Base-by-base conservation (phyloP, 352 stramenopile genomes). In the Phytophthora multivora region DNA sequence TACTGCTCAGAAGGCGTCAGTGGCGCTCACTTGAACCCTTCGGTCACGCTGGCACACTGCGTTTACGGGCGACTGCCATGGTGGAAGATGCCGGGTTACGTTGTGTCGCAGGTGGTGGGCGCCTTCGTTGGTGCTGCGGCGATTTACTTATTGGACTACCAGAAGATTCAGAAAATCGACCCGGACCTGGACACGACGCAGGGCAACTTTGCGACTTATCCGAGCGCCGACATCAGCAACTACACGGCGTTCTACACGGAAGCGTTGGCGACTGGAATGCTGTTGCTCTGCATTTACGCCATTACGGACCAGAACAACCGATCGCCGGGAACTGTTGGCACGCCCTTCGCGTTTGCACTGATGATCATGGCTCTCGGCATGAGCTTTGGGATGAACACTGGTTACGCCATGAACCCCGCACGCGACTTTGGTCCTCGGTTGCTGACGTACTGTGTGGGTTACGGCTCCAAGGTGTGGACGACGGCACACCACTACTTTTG, bases 321-420 rank as follows among this genome's bases (percentile, higher is more conserved):
- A 0, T 55, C 58, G 2, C 50, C 58, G 1, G 58, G 58, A 3
- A 60, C 50, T 6, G 51, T 66, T 0, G 58, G 58, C 2, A 54
- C 58, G 4, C 58, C 58, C 2, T 66, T 66, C 5, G 58, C 58
- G 1, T 66, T 66, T 21, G 41, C 42, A 0, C 21, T 66, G 8
- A 55, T 66, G 58, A 66, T 66, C 33, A 66, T 66, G 58, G 58
- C 58, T 4, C 33, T 66, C 2, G 58, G 58, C 0, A 66, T 66
- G 58, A 55, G 50, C 5, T 55, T 66, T 35, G 58, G 58, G 13
- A 66, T 66, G 58, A 66, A 66, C 33, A 66, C 58, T 19, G 58
- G 58, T 0, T 66, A 66, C 15, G 58, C 58, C 10, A 55, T 66
- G 50, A 66, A 66, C 42, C 58, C 58, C 0, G 58, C 58, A n/a